A percentile compares a stretch with the other conserved stretches of the same genome.
Conservation (phyloP, 1,139 yeast genomes). For the Magnusiomyces clavatus region DNA sequence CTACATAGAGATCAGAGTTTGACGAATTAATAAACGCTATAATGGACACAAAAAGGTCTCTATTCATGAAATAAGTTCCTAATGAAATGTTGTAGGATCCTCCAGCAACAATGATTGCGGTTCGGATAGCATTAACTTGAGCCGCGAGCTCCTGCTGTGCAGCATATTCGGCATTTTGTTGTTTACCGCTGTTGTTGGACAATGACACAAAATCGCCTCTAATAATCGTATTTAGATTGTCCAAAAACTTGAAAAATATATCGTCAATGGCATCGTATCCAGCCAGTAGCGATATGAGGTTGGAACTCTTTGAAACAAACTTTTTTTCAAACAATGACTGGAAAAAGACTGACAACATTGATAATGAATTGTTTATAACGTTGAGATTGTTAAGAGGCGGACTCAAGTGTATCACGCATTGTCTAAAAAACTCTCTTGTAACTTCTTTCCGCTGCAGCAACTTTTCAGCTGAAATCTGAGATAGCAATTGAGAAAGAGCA, state of each 20-base stretch:
- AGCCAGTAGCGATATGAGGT: conserved; percentile 29
- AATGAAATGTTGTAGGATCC: conserved; percentile 31
- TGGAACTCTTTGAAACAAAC: conserved; percentile 28
- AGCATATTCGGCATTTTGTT: neutral
- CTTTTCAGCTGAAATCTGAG: conserved; percentile 22
- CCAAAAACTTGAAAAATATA: conserved; percentile 27
- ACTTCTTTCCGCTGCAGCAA: conserved; percentile 17
- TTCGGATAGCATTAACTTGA: conserved; percentile 28
- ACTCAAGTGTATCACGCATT: neutral
- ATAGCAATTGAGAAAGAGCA: conserved; percentile 23
- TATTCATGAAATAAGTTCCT: conserved; percentile 30
- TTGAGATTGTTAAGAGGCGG: conserved; percentile 17
- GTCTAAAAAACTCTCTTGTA: conserved; percentile 8
- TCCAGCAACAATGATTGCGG: conserved; percentile 29
- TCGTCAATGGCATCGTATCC: conserved; percentile 32
- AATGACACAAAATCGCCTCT: conserved; percentile 10
- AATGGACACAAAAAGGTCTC: conserved; percentile 33
- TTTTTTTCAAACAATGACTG: conserved; percentile 27
- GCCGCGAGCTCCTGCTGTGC: conserved; percentile 15
- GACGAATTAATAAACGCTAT: conserved; percentile 27
- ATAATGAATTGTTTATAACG: conserved; percentile 22
- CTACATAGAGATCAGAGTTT: conserved; percentile 20
- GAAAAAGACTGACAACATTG: conserved; percentile 25
- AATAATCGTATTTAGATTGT: conserved; percentile 23
- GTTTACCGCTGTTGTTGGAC: conserved; percentile 4